Evolutionary conservation across 805 yeast genomes (phyloP).

Genomic region (fission yeast (Schizosaccharomyces pombe)): DNA sequence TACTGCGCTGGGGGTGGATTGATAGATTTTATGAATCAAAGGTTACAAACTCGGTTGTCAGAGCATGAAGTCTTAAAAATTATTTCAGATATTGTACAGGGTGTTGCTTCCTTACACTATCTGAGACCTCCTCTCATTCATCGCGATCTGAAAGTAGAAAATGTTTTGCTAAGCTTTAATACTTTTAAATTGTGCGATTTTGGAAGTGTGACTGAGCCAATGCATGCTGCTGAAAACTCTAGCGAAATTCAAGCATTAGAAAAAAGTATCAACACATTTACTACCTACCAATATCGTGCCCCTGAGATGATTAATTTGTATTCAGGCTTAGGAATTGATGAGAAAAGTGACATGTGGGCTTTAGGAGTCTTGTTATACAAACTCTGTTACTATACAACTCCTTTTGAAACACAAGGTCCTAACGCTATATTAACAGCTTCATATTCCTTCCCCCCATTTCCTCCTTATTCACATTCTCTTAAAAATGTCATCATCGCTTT

Average conservation of each 20-base stretch:
- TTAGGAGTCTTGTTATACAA: conserved; percentile 77
- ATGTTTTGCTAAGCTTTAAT: conserved; percentile 50
- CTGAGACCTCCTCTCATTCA: conserved; percentile 49
- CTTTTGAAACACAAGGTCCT: conserved; percentile 66
- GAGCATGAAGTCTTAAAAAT: conserved; percentile 62
- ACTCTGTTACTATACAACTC: conserved; percentile 77
- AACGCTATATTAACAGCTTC: conserved; percentile 68
- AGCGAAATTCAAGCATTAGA: conserved; percentile 56
- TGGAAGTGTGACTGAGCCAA: conserved; percentile 63
- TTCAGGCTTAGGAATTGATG: conserved; percentile 64
- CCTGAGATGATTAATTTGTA: conserved; percentile 92
- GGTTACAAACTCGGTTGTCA: conserved; percentile 51
- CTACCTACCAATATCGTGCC: conserved; percentile 85
- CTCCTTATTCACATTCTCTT: conserved; percentile 45
- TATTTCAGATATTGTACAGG: conserved; percentile 58
- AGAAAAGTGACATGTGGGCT: conserved; percentile 92
- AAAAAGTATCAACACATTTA: conserved; percentile 28
- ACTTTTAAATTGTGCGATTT: conserved; percentile 75
- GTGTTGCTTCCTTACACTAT: conserved; percentile 67
- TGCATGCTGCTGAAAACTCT: conserved; percentile 49
- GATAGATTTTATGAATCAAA: conserved; percentile 67
- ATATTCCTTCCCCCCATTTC: conserved; percentile 48
- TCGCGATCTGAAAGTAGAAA: conserved; percentile 83
- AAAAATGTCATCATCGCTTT: conserved; percentile 54
- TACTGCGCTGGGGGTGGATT: conserved; percentile 53